Evolutionary conservation across 345 rosid species (phyloP).

Genomic region (Theobroma cacao): DNA sequence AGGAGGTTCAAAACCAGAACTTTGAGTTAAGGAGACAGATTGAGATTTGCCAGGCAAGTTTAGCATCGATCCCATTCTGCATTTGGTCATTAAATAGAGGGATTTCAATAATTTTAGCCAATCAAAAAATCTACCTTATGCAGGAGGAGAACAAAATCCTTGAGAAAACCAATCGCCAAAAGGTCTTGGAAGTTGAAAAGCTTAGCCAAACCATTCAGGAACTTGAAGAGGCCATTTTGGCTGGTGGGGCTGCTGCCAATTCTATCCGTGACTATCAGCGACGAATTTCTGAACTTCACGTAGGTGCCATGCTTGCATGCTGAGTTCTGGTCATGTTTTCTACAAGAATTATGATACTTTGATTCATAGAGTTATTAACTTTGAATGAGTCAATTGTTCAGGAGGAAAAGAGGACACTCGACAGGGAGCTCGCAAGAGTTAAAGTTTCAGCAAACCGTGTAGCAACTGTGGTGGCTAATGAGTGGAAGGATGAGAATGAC

Average conservation of each 20-base stretch:
- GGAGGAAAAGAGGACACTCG: constrained; percentile 91
- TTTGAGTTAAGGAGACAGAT: constrained; percentile 78
- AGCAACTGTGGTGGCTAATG: constrained; percentile 85
- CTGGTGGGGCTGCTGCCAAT: constrained; percentile 84
- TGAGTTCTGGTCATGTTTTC: not conserved
- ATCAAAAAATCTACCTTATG: not conserved
- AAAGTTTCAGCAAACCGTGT: constrained; percentile 80
- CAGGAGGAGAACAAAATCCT: constrained; percentile 92
- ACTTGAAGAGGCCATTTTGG: constrained; percentile 81
- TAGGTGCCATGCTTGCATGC: constrained; percentile 20
- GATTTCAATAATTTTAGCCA: not conserved
- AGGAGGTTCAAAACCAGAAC: constrained; percentile 93
- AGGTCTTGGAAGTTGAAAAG: constrained; percentile 83
- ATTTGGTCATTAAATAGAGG: not conserved
- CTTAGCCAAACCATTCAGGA: constrained; percentile 78
- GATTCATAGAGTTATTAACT: not conserved
- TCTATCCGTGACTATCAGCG: constrained; percentile 67
- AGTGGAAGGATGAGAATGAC: constrained; percentile 93
- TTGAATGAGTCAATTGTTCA: constrained; percentile 19
- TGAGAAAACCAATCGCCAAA: constrained; percentile 91
- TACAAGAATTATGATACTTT: not conserved
- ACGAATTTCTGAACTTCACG: constrained; percentile 75
- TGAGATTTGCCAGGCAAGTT: constrained; percentile 74
- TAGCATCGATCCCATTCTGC: not conserved
- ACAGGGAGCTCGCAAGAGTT: constrained; percentile 89